A percentile compares a stretch with the other conserved stretches of the same genome.
phyloP scores from a whole-genome alignment of 2,329 filamentous ascomycete genomes.

The Aspergillus glaucus region DNA sequence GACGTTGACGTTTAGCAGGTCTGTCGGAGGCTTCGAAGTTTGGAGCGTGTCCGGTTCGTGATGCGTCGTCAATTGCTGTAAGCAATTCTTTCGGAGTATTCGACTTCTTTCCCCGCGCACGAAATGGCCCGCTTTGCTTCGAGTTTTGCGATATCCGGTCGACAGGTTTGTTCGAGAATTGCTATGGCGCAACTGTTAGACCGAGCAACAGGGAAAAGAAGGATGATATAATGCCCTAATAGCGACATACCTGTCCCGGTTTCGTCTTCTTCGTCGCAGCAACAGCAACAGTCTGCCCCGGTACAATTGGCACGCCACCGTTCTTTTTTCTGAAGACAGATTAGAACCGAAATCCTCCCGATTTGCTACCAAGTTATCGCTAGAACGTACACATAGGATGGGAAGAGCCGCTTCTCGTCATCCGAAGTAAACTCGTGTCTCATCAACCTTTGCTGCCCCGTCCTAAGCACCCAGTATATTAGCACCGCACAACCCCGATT shows the following conservation, averaged over 20 bases:
- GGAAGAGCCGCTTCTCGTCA: conserved; percentile 21
- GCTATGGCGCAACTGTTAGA: background rate
- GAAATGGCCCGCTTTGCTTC: conserved; percentile 29
- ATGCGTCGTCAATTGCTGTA: conserved; percentile 3
- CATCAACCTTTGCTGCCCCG: conserved; percentile 7
- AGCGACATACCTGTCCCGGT: conserved; percentile 11
- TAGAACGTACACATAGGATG: conserved; percentile 12
- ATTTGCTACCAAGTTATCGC: background rate
- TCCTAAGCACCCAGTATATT: conserved; percentile 10
- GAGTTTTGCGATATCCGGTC: conserved; percentile 20
- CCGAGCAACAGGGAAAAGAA: background rate
- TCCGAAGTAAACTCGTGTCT: conserved; percentile 12
- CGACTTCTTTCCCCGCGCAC: conserved; percentile 12
- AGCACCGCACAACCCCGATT: conserved; percentile 2
- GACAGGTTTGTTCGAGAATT: conserved; percentile 14
- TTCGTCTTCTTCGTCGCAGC: conserved; percentile 9
- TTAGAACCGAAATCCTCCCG: background rate
- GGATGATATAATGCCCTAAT: background rate
- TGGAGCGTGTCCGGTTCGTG: conserved; percentile 4
- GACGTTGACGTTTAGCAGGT: conserved; percentile 25
- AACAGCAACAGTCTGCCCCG: conserved; percentile 17
- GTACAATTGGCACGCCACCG: conserved; percentile 20
- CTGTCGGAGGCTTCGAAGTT: conserved; percentile 16
- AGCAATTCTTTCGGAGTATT: background rate
- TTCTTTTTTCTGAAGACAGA: conserved; percentile 9